These are phyloP conservation scores for Monosporozyma yasuniensis DNA, from an alignment of 805 yeast species.

Conservation along the genomic window DNA sequence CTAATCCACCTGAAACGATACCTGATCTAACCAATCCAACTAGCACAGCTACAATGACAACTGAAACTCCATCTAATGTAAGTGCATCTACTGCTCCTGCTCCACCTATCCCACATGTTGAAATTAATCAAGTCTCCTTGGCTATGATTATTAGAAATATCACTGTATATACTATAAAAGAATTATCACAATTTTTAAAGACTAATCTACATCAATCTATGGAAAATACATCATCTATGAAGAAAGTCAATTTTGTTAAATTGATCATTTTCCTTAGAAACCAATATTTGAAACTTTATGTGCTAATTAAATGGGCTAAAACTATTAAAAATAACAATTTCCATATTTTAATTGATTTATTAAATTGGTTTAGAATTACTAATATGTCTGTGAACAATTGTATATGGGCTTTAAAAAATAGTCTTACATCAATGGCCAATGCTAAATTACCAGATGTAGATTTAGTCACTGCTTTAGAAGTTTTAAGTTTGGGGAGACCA, in stretches of 20 bases:
- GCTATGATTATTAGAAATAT: constrained; percentile 26
- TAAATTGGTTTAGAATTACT: constrained; percentile 80
- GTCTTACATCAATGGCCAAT: constrained; percentile 50
- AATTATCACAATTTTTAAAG: constrained; percentile 28
- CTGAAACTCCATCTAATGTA: background rate
- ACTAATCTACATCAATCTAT: constrained; percentile 19
- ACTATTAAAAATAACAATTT: constrained; percentile 56
- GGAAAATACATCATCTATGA: constrained; percentile 30
- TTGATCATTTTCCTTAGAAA: constrained; percentile 66
- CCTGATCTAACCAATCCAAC: background rate
- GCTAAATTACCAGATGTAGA: constrained; percentile 94
- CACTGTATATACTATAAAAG: constrained; percentile 28
- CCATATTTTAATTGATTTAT: constrained; percentile 68
- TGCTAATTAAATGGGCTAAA: constrained; percentile 79
- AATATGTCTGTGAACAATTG: constrained; percentile 57
- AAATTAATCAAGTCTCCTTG: constrained; percentile 28
- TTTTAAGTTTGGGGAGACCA: constrained; percentile 69
- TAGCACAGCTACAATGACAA: background rate
- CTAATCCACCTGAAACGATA: background rate
- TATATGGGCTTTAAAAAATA: constrained; percentile 60
- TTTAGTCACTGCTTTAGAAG: constrained; percentile 77
- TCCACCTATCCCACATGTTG: constrained; percentile 29
- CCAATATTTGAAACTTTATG: constrained; percentile 76
- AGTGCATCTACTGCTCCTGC: constrained; percentile 11
- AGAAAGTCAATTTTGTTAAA: constrained; percentile 62